Evolutionary conservation across 1,139 yeast genomes (phyloP), one percentile per base, ranked within the genome.

Genomic region (Candida buenavistaensis): DNA sequence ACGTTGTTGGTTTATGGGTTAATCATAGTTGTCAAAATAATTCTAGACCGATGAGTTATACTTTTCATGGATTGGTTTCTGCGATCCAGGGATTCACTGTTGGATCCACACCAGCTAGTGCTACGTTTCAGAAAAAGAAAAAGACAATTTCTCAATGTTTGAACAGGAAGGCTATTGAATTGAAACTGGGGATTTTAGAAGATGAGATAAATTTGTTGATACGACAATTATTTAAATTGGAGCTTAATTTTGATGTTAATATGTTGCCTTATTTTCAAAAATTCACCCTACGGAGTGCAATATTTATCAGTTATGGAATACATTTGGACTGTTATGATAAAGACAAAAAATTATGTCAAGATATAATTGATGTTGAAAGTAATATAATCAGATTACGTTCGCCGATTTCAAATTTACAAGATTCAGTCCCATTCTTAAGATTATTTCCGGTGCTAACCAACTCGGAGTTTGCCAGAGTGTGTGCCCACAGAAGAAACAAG

Each of bases 61-160:
- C 89, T 0, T 85, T 85, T 57, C 94, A 85, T 55, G 63, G 69
- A 20, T 64, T 84, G 6, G 75, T 84, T 2, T 80, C 89, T 0
- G 59, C 72, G 4, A 70, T 81, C 0, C 82, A 78, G 38, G 81
- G 80, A 1, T 78, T 73, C 43, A 85, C 95, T 0, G 71, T 85
- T 19, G 95, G 95, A 0, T 81, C 94, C 0, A 82, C 92, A 0
- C 94, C 94, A 1, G 77, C 71, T 50, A 75, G 84, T 2, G 63
- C 59, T 1, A 66, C 80, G 2, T 82, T 70, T 49, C 64, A 65
- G 41, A 61, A 60, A 15, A 73, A 77, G 51, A 73, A 81, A 47
- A 80, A 78, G 48, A 69, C 72, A 6, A 63, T 82, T 17, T 69
- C 81, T 0, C 64, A 67, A 38, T 65, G 69, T 5, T 59, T 83